phyloP scores from a whole-genome alignment of 345 rosid species.

The Crucihimalaya himalaica region DNA sequence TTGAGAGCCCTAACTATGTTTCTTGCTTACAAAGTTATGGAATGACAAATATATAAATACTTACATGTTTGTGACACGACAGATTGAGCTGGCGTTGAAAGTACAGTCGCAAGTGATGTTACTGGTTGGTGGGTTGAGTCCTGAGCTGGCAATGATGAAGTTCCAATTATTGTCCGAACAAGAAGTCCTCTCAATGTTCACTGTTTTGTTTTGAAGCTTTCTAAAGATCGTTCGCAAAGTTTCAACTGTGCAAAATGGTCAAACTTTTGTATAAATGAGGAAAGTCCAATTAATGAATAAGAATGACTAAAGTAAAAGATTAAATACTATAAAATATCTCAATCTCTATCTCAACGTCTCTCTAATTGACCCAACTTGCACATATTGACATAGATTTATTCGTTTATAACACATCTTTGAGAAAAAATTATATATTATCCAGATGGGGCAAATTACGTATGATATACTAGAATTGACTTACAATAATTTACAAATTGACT shows the following conservation, averaged over 20 bases:
- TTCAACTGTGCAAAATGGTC: conserved; percentile 46
- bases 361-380: conserved; percentile 19
- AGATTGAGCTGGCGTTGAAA: conserved; percentile 34
- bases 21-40: neutral
- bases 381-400: neutral
- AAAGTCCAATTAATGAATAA: neutral
- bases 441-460: neutral
- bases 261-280: conserved; percentile 10
- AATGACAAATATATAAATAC: neutral
- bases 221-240: conserved; percentile 48
- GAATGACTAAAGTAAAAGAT: neutral
- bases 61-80: conserved; percentile 70
- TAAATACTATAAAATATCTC: neutral
- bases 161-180: conserved; percentile 53
- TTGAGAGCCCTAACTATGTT: neutral
- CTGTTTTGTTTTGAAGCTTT: conserved; percentile 43
- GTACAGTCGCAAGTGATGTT: conserved; percentile 59
- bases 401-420: neutral
- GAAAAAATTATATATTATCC: neutral
- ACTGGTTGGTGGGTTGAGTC: conserved; percentile 5
- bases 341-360: neutral
- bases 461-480: neutral
- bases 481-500: neutral
- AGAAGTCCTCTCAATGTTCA: conserved; percentile 43
- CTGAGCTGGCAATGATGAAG: neutral